Percentiles rank a stretch among this genome's conserved stretches.
Conservation (phyloP, 441 rosid genomes). For the Erodium trifolium region DNA sequence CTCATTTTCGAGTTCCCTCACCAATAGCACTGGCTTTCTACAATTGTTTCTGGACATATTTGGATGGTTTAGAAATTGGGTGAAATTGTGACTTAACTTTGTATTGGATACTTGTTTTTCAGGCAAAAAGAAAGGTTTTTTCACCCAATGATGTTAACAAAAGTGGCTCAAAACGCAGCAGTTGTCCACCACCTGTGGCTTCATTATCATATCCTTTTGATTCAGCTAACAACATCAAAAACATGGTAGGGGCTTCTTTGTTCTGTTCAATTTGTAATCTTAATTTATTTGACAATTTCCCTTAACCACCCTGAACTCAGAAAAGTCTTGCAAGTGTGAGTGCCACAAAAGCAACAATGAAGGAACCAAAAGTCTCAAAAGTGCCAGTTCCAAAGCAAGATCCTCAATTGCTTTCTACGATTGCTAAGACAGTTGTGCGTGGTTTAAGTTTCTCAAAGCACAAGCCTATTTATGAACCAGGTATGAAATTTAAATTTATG, state of each 20-base stretch:
- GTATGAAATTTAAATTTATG: constrained; percentile 24
- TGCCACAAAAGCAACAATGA: constrained; percentile 30
- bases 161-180: constrained; percentile 64
- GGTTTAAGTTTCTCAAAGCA: constrained; percentile 30
- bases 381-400: constrained; percentile 33
- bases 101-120: constrained; percentile 21
- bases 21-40: not conserved
- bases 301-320: constrained; percentile 62
- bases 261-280: not conserved
- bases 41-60: too few species aligned
- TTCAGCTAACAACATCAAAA: not conserved
- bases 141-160: constrained; percentile 42
- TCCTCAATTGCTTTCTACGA: constrained; percentile 23
- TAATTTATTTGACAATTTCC: constrained; percentile 26
- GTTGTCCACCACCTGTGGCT: constrained; percentile 45
- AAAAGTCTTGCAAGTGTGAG: constrained; percentile 48
- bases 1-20: not conserved
- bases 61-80: not conserved
- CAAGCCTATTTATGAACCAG: constrained; percentile 39
- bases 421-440: constrained; percentile 27
- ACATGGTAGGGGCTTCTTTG: constrained; percentile 9
- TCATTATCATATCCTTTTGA: constrained; percentile 83
- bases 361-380: constrained; percentile 43
- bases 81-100: constrained; percentile 12
- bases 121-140: constrained; percentile 55